Percentiles rank a stretch among this genome's conserved stretches.
Evolutionary conservation across 208 protist species (phyloP).

Genomic region (Wallacemonas collosoma): DNA sequence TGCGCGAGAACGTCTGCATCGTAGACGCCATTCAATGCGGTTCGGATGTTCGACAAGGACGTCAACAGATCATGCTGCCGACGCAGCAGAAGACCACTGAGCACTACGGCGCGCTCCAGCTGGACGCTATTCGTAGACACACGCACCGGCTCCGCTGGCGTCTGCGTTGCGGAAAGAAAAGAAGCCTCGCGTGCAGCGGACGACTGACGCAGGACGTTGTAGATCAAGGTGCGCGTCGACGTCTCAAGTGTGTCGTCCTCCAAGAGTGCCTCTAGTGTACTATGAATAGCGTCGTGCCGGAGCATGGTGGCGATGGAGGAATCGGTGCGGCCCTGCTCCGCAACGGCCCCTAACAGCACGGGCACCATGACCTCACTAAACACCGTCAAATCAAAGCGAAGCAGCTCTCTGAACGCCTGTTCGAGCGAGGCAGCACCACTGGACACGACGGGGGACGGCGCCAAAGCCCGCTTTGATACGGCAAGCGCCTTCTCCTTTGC

Average conservation of each 20-base stretch:
- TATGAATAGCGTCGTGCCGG: slow-evolving; percentile 14
- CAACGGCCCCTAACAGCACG: slow-evolving; percentile 27
- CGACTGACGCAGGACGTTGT: slow-evolving; percentile 25
- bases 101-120: slow-evolving; percentile 35
- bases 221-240: slow-evolving; percentile 32
- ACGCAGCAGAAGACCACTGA: slow-evolving; percentile 30
- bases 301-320: slow-evolving; percentile 9
- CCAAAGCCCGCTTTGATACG: neutral
- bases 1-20: neutral
- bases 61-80: slow-evolving; percentile 34
- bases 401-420: slow-evolving; percentile 38
- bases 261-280: slow-evolving; percentile 28
- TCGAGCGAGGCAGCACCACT: slow-evolving; percentile 44
- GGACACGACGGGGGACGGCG: slow-evolving; percentile 21
- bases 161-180: slow-evolving; percentile 8
- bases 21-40: slow-evolving; percentile 22
- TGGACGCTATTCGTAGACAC: neutral
- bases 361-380: slow-evolving; percentile 54
- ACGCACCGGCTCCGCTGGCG: neutral
- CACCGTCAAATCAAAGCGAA: slow-evolving; percentile 56
- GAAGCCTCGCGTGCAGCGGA: slow-evolving; percentile 12
- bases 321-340: neutral
- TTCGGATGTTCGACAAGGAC: slow-evolving; percentile 22
- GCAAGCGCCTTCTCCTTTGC: slow-evolving; percentile 42
- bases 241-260: slow-evolving; percentile 30